Percentiles rank a stretch among this genome's conserved stretches.
Conservation (phyloP, 805 yeast genomes). For the Blastobotrys peoriensis region DNA sequence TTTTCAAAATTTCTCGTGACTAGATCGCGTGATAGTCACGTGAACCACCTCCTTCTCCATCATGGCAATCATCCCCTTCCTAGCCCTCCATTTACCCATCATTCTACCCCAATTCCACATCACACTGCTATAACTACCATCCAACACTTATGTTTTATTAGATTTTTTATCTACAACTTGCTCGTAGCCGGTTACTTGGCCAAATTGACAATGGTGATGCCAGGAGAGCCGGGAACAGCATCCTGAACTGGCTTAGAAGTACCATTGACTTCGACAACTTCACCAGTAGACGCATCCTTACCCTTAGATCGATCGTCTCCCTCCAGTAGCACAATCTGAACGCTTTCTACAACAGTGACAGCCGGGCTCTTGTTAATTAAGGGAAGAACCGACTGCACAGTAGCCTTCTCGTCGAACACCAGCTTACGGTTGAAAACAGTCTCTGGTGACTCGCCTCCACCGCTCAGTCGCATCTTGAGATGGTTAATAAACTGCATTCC, state of each 20-base stretch:
- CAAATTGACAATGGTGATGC: conserved; percentile 69
- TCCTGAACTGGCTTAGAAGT: conserved; percentile 61
- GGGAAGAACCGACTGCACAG: conserved; percentile 49
- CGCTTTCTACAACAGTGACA: conserved; percentile 46
- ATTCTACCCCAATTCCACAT: no score
- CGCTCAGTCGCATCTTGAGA: conserved; percentile 70
- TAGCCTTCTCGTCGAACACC: conserved; percentile 67
- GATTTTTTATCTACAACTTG: no score
- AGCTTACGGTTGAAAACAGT: conserved; percentile 87
- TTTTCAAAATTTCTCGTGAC: no score
- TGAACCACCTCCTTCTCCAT: no score
- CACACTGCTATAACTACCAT: no score
- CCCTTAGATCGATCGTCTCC: conserved; percentile 57
- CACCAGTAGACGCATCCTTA: conserved; percentile 60
- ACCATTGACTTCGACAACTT: conserved; percentile 57
- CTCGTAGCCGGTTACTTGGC: no score
- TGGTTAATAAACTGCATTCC: conserved; percentile 95
- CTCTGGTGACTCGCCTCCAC: conserved; percentile 44
- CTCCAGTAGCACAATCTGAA: conserved; percentile 57
- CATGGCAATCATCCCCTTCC: no score
- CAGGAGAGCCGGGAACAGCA: conserved; percentile 93
- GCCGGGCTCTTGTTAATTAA: conserved; percentile 62
- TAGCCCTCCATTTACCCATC: no score
- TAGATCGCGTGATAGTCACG: no score
- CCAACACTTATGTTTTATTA: no score